phyloP scores from a whole-genome alignment of 164 flowering plant genomes.

The Stephania cephalantha region DNA sequence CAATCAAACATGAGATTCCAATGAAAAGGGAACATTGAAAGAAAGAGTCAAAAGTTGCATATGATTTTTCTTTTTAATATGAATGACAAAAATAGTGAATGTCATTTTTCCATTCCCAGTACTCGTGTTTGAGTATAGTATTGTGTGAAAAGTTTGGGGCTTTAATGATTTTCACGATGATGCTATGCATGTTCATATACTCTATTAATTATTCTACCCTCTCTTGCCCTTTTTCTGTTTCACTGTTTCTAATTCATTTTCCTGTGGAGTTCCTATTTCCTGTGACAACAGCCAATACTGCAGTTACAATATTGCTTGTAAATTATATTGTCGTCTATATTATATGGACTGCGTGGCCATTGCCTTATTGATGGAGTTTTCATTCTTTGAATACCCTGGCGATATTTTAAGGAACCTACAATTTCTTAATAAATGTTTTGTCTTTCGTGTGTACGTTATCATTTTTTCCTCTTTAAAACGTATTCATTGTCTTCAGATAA shows the following conservation, averaged over 20 bases:
- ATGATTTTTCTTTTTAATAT: not conserved
- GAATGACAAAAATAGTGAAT: too few relatives aligned
- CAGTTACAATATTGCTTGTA: too few relatives aligned
- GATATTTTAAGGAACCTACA: not conserved
- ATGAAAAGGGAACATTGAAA: not conserved
- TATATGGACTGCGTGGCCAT: not conserved
- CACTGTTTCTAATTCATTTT: not conserved
- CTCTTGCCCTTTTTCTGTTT: not conserved
- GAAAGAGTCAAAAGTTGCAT: not conserved
- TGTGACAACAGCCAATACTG: not conserved
- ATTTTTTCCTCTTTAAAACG: not conserved
- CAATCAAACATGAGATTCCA: not conserved
- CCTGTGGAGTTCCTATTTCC: not conserved
- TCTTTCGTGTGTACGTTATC: not conserved
- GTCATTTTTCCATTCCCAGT: too few relatives aligned
- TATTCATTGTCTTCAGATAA: slow-evolving; percentile 48
- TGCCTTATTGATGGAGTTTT: not conserved
- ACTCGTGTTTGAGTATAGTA: not conserved
- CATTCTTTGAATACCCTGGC: not conserved
- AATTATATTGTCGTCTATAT: not conserved
- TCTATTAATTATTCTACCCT: not conserved
- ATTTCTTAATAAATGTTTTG: not conserved
- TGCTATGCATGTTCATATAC: not conserved
- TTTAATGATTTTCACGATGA: not conserved
- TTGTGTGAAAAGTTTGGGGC: not conserved